Evolutionary conservation across 148 eudicot species (phyloP).

Genomic region (Talinum fruticosum): DNA sequence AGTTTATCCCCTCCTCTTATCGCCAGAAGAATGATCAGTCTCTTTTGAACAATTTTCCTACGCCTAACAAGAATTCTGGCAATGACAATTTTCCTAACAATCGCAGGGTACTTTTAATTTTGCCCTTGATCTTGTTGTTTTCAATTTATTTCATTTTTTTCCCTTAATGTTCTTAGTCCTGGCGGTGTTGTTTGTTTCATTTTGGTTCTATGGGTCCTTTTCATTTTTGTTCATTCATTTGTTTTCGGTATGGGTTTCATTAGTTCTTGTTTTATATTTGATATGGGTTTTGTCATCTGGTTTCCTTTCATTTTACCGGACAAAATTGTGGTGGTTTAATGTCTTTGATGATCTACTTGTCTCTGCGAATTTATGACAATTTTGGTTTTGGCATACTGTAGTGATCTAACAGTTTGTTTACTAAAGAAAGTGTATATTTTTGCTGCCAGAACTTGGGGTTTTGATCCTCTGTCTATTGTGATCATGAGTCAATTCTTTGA

Average conservation of each 20-base stretch:
- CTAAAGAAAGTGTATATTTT: not conserved
- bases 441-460: not conserved
- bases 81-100: constrained; percentile 43
- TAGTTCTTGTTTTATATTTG: not conserved
- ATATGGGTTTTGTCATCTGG: not conserved
- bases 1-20: constrained; percentile 69
- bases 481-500: not conserved
- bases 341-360: not conserved
- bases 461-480: not conserved
- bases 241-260: not conserved
- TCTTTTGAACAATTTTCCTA: constrained; percentile 28
- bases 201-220: constrained; percentile 24
- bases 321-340: constrained; percentile 1
- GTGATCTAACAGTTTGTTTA: not conserved
- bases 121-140: constrained; percentile 4
- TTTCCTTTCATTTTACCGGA: not conserved
- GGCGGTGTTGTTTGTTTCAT: constrained; percentile 15
- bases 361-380: not conserved
- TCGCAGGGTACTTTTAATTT: constrained; percentile 59
- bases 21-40: constrained; percentile 39
- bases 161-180: not conserved
- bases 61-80: constrained; percentile 34
- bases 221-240: not conserved
- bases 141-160: not conserved
- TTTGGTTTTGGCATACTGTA: not conserved